Conservation (phyloP, 768 basidiomycete species). For the Suillus sp. region DNA sequence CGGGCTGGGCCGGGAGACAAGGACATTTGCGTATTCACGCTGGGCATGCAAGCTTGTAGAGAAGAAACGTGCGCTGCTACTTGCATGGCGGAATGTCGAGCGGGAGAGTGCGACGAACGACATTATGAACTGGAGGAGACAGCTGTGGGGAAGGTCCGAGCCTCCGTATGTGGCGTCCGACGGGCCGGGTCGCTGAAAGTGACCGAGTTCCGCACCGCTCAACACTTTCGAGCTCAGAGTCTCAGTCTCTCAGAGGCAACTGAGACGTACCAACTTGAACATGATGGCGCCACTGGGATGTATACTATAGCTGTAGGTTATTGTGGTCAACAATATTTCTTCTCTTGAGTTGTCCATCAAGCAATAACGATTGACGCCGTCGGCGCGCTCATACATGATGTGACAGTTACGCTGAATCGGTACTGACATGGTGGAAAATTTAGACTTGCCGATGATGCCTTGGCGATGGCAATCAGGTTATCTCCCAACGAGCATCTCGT, state of each 20-base stretch:
- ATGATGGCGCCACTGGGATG: too few relatives aligned
- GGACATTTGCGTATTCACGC: conserved; percentile 58
- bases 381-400: background rate
- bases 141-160: background rate
- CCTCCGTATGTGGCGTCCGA: background rate
- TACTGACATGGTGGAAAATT: background rate
- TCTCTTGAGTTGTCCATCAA: background rate
- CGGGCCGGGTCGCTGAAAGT: background rate
- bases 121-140: conserved; percentile 18
- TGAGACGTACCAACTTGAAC: background rate
- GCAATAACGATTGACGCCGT: background rate
- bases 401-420: background rate
- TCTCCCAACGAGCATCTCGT: background rate
- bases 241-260: too few relatives aligned
- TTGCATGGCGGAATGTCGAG: conserved; percentile 12
- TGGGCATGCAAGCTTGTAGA: conserved; percentile 34
- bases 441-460: background rate
- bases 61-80: conserved; percentile 21
- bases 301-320: background rate
- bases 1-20: conserved; percentile 67
- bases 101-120: conserved; percentile 17
- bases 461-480: background rate
- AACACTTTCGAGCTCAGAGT: background rate
- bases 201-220: background rate
- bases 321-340: background rate